A percentile compares a stretch with the other conserved stretches of the same genome.
phyloP scores from a whole-genome alignment of 306 rosid species.

The Trifolium subterraneum region DNA sequence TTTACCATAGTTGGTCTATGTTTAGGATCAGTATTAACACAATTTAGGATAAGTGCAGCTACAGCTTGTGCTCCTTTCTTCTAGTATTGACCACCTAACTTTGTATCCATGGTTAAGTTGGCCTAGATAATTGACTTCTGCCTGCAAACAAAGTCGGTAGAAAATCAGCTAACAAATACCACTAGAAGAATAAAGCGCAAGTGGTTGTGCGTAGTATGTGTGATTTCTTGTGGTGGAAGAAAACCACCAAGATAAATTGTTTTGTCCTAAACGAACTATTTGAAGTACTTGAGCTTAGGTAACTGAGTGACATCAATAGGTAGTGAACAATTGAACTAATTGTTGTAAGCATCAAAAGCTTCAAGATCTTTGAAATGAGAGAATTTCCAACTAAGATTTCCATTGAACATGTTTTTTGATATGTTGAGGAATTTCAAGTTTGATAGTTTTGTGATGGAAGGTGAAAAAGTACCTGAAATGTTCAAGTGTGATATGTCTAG shows the following conservation, averaged over 20 bases:
- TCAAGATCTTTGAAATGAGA: constrained; percentile 49
- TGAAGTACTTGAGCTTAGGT: constrained; percentile 56
- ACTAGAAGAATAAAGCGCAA: not conserved
- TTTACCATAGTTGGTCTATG: constrained; percentile 73
- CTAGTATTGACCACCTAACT: constrained; percentile 87
- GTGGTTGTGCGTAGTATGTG: not conserved
- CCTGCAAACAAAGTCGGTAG: constrained; percentile 53
- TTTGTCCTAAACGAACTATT: no score
- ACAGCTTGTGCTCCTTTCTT: constrained; percentile 85
- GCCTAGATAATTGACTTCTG: constrained; percentile 90
- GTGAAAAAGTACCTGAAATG: constrained; percentile 72
- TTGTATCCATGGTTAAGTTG: constrained; percentile 86
- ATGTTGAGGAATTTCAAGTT: constrained; percentile 72
- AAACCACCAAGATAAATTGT: no score
- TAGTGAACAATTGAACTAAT: constrained; percentile 70
- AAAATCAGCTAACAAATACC: no score
- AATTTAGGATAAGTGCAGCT: constrained; percentile 68
- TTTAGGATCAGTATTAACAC: constrained; percentile 70
- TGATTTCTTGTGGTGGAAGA: no score
- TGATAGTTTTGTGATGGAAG: constrained; percentile 57
- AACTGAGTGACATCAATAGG: constrained; percentile 63
- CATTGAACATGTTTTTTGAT: constrained; percentile 74
- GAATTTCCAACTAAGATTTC: constrained; percentile 65
- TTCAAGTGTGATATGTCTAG: constrained; percentile 70
- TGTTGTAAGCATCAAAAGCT: constrained; percentile 75